phyloP scores from a whole-genome alignment of 805 yeast genomes.

The Teunomyces tritomae region DNA sequence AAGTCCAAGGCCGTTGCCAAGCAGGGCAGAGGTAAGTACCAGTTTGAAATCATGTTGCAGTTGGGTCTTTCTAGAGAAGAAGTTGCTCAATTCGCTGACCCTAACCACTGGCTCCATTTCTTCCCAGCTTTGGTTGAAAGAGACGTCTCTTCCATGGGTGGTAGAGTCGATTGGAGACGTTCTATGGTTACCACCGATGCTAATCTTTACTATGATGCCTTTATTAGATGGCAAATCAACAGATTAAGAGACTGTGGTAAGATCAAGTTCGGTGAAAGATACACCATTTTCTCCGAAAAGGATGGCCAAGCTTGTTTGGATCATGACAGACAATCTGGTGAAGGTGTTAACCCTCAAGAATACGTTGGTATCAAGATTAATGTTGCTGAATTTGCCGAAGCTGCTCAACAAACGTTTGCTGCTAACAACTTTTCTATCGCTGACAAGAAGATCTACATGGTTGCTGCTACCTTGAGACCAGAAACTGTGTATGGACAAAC shows the following conservation, averaged over 20 bases:
- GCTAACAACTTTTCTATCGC: conserved; percentile 45
- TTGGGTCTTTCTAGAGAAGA: conserved; percentile 84
- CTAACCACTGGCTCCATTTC: conserved; percentile 83
- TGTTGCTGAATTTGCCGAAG: conserved; percentile 56
- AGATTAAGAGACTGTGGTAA: conserved; percentile 79
- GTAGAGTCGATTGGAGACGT: conserved; percentile 98
- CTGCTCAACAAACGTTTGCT: conserved; percentile 53
- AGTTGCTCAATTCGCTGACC: conserved; percentile 83
- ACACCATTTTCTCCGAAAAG: conserved; percentile 94
- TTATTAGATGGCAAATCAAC: conserved; percentile 95
- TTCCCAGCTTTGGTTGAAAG: conserved; percentile 88
- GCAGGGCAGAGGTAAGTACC: conserved; percentile 90
- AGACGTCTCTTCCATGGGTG: conserved; percentile 81
- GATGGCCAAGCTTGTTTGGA: conserved; percentile 99
- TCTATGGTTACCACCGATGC: conserved; percentile 92
- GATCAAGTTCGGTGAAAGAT: conserved; percentile 97
- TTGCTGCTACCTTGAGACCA: conserved; percentile 97
- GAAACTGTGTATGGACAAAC: conserved; percentile 99
- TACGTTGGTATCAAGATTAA: conserved; percentile 89
- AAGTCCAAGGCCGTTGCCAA: conserved; percentile 94
- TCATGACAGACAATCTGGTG: conserved; percentile 96
- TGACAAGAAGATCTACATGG: conserved; percentile 69
- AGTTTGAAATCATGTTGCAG: conserved; percentile 94
- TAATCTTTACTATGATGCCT: conserved; percentile 92
- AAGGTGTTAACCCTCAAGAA: conserved; percentile 96